A percentile compares a stretch with the other conserved stretches of the same genome.
phyloP scores from a whole-genome alignment of 345 rosid genomes.

The Boechera retrofracta region DNA sequence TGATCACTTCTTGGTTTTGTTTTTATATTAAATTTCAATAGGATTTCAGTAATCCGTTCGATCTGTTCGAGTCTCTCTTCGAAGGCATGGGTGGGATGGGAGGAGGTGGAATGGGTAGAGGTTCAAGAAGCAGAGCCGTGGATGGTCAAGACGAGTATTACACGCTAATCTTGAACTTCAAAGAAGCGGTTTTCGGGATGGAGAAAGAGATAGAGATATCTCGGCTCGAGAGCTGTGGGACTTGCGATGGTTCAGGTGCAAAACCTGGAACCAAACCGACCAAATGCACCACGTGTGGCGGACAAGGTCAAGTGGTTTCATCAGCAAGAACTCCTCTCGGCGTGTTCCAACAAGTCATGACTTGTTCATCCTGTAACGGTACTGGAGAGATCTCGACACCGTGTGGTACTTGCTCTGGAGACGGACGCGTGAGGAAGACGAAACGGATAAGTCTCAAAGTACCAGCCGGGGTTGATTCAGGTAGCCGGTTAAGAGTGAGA shows the following conservation, averaged over 20 bases:
- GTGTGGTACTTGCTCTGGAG: slow-evolving; percentile 85
- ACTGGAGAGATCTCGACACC: slow-evolving; percentile 80
- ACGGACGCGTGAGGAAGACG: slow-evolving; percentile 87
- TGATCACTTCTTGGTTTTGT: slow-evolving; percentile 21
- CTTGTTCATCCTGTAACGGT: slow-evolving; percentile 81
- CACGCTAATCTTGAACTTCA: slow-evolving; percentile 73
- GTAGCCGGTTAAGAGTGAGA: slow-evolving; percentile 90
- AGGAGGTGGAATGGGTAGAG: slow-evolving; percentile 79
- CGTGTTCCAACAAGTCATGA: slow-evolving; percentile 96
- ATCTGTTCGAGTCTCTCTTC: slow-evolving; percentile 85
- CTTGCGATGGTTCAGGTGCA: slow-evolving; percentile 92
- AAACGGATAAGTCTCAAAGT: slow-evolving; percentile 93
- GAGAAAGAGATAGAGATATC: slow-evolving; percentile 96
- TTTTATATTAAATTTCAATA: slow-evolving; percentile 34
- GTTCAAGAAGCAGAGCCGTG: slow-evolving; percentile 74
- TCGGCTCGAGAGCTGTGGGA: slow-evolving; percentile 82
- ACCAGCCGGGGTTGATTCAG: slow-evolving; percentile 93
- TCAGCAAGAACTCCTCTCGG: slow-evolving; percentile 95
- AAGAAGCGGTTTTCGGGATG: slow-evolving; percentile 94
- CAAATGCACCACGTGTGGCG: slow-evolving; percentile 85
- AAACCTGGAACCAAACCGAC: slow-evolving; percentile 85
- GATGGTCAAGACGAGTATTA: slow-evolving; percentile 97
- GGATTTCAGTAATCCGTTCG: slow-evolving; percentile 98
- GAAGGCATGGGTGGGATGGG: slow-evolving; percentile 92
- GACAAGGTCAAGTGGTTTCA: slow-evolving; percentile 95